These are phyloP conservation scores for Trichoderma gracile DNA, from an alignment of 2,329 filamentous ascomycete genomes.

Conservation along the genomic window DNA sequence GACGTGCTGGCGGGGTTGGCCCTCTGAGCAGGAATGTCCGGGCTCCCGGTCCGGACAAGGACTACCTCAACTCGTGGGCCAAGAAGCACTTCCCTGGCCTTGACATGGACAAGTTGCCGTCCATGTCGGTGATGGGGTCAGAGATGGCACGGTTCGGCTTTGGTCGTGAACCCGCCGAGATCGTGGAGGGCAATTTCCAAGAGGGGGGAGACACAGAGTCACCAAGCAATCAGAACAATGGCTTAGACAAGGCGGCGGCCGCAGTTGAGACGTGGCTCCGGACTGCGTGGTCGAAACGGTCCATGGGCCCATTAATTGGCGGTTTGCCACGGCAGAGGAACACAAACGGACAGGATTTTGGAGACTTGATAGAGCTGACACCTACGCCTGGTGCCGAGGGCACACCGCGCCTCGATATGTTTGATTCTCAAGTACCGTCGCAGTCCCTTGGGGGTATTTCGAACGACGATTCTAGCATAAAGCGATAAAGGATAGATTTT, in stretches of 20 bases:
- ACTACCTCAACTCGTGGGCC: slow-evolving; percentile 81
- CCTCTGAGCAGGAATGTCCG: slow-evolving; percentile 71
- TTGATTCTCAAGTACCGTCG: slow-evolving; percentile 14
- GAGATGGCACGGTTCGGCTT: slow-evolving; percentile 62
- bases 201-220: slow-evolving; percentile 48
- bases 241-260: slow-evolving; percentile 80
- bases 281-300: slow-evolving; percentile 70
- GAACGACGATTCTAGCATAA: slow-evolving; percentile 20
- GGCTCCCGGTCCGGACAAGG: slow-evolving; percentile 77
- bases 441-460: slow-evolving; percentile 2
- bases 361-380: slow-evolving; percentile 71
- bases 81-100: slow-evolving; percentile 80
- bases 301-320: slow-evolving; percentile 52
- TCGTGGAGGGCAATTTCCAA: slow-evolving; percentile 55
- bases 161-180: slow-evolving; percentile 41
- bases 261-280: slow-evolving; percentile 89
- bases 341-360: slow-evolving; percentile 39
- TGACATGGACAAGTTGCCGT: slow-evolving; percentile 66
- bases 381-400: slow-evolving; percentile 62
- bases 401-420: slow-evolving; percentile 23
- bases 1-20: slow-evolving; percentile 84
- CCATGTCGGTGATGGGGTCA: slow-evolving; percentile 64
- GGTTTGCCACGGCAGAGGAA: slow-evolving; percentile 39
- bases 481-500: slow-evolving; percentile 20
- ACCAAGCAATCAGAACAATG: slow-evolving; percentile 49